Evolutionary conservation across 805 yeast species (phyloP), one percentile per base, ranked within the genome.

Genomic region (Wickerhamomyces rabaulensis): DNA sequence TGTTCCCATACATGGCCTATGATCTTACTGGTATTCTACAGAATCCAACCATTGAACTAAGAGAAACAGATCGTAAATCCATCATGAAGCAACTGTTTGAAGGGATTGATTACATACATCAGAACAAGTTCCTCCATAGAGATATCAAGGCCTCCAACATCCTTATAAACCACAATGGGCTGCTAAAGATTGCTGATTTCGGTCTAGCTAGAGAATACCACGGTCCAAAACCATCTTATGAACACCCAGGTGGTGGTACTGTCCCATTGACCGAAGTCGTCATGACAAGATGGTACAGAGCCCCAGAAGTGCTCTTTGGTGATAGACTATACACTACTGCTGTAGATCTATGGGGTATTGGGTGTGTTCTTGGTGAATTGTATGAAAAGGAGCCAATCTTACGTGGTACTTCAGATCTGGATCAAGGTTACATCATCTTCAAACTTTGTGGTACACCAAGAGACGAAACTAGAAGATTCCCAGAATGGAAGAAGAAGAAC

Each of bases 121-220:
- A 68, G 10, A 68, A 71, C 35, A 65, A 69, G 23, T 79, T 70
- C 53, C 68, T 78, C 48, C 99, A 94, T 64, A 75, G 99, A 47
- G 99, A 94, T 61, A 87, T 94, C 48, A 94, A 94, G 65, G 90
- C 98, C 0, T 96, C 99, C n/a, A 94, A 94, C 58, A 86, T 94
- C 29, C 74, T 94, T 35, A 75, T 94, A 9, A 91, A 86, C 57
- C 77, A 73, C 44, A 68, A 73, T 43, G 99, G 99, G 1, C 69
- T 79, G 9, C 71, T 95, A 35, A 92, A 92, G 59, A 79, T 94
- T 41, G 99, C 97, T 2, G 99, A 94, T 67, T 95, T 94, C 64
- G 99, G 99, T 1, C 71, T 94, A 33, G 98, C 98, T 2, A 73
- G 98, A 52, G 63, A 73, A 17, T 87, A 80, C 62, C 76, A 73